Conservation (phyloP, 2,329 filamentous ascomycete species). For the Mycosphaerella arachidis region DNA sequence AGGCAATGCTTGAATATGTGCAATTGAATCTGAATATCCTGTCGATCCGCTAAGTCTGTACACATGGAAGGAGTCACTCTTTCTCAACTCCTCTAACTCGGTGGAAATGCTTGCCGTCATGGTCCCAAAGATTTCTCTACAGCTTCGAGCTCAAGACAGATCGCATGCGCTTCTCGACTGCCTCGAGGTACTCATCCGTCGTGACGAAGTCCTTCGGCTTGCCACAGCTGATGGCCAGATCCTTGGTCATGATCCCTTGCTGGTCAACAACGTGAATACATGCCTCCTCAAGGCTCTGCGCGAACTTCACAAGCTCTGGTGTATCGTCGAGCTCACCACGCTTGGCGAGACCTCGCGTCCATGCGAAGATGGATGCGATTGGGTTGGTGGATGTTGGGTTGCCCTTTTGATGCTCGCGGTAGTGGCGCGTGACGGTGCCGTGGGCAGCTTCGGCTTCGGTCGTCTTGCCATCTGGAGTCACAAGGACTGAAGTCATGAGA, state of each 20-base stretch:
- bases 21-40: not conserved
- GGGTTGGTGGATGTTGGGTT: slow-evolving; percentile 97
- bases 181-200: slow-evolving; percentile 84
- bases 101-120: not conserved
- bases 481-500: slow-evolving; percentile 96
- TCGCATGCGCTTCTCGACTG: slow-evolving; percentile 88
- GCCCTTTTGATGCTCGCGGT: slow-evolving; percentile 98
- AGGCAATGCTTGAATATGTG: not conserved
- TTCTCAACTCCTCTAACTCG: not conserved
- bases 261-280: slow-evolving; percentile 91
- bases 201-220: slow-evolving; percentile 88
- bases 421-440: slow-evolving; percentile 97
- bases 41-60: not conserved
- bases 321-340: slow-evolving; percentile 88
- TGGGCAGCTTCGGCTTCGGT: slow-evolving; percentile 98
- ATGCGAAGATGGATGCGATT: slow-evolving; percentile 97
- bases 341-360: slow-evolving; percentile 91
- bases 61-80: not conserved
- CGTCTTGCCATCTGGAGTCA: slow-evolving; percentile 93
- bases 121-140: slow-evolving; percentile 35
- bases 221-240: slow-evolving; percentile 89
- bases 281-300: slow-evolving; percentile 84
- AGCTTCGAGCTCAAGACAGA: slow-evolving; percentile 71
- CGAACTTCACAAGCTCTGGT: slow-evolving; percentile 87
- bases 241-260: slow-evolving; percentile 98